These are phyloP conservation scores for Cytospora chrysosperma DNA, from an alignment of 2,329 filamentous ascomycete species.

Conservation along the genomic window DNA sequence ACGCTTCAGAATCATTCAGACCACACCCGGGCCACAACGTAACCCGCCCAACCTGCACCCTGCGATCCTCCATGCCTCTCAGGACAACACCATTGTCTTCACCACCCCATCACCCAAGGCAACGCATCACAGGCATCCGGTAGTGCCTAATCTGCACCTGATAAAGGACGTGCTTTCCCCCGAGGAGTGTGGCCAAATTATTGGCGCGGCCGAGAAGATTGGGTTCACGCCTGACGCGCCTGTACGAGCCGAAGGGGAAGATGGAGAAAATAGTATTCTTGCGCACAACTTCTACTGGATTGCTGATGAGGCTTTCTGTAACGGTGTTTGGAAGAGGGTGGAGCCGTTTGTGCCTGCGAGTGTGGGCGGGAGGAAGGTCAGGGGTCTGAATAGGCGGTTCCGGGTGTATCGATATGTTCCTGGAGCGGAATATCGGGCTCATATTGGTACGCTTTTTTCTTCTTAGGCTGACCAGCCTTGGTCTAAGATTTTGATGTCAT, in stretches of 20 bases:
- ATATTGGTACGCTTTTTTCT: conserved; percentile 45
- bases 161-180: conserved; percentile 59
- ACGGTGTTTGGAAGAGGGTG: conserved; percentile 62
- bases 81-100: conserved; percentile 51
- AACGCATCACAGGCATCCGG: conserved; percentile 58
- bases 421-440: conserved; percentile 68
- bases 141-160: conserved; percentile 61
- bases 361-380: conserved; percentile 55
- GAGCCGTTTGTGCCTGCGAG: conserved; percentile 54
- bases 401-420: conserved; percentile 72
- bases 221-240: conserved; percentile 68
- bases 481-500: neutral
- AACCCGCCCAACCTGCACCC: conserved; percentile 69
- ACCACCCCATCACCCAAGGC: conserved; percentile 41
- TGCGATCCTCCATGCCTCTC: conserved; percentile 63
- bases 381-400: conserved; percentile 68
- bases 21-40: conserved; percentile 56
- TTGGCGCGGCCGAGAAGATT: conserved; percentile 64
- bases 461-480: neutral
- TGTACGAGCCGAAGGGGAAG: conserved; percentile 62
- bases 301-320: conserved; percentile 61
- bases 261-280: conserved; percentile 62
- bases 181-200: conserved; percentile 63
- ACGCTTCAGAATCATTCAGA: conserved; percentile 58
- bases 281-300: conserved; percentile 77